Percentiles rank a stretch among this genome's conserved stretches.
Conservation (phyloP, 495 filamentous ascomycete genomes). For the Astrothelium macrocarpum region DNA sequence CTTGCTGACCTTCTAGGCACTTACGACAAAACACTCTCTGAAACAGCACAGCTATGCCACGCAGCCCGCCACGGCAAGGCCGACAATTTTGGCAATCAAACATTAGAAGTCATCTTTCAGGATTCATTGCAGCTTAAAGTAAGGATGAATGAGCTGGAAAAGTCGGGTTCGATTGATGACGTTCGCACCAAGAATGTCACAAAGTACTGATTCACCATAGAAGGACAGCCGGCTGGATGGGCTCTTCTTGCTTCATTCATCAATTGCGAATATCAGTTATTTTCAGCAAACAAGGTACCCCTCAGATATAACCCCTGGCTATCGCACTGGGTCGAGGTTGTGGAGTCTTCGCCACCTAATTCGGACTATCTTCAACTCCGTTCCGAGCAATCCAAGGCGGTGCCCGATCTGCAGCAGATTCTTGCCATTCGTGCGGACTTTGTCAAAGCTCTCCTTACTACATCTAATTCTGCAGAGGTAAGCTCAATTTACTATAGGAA, state of each 20-base stretch:
- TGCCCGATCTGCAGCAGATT: conserved; percentile 2
- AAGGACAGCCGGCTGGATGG: conserved; percentile 6
- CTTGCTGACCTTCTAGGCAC: background rate
- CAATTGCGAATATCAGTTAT: conserved; percentile 26
- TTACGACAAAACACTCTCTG: background rate
- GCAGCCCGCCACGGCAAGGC: background rate
- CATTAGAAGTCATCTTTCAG: conserved; percentile 12
- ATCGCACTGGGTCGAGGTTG: conserved; percentile 36
- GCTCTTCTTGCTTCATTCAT: conserved; percentile 15
- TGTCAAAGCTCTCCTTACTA: conserved; percentile 6
- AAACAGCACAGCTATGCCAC: background rate
- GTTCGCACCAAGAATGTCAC: background rate
- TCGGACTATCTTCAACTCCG: background rate
- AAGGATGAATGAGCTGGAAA: conserved; percentile 22
- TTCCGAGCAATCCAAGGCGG: background rate
- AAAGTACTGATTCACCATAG: background rate
- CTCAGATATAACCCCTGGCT: conserved; percentile 33
- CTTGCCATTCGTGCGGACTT: conserved; percentile 7
- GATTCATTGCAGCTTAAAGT: conserved; percentile 21
- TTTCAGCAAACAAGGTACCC: conserved; percentile 16
- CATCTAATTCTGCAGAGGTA: conserved; percentile 4
- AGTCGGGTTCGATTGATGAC: conserved; percentile 10
- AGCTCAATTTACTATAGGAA: background rate
- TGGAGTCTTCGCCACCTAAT: conserved; percentile 15
- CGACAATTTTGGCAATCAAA: background rate